These are phyloP conservation scores for Ettlia oleoabundans DNA, from an alignment of 139 green algal species.

Conservation along the genomic window DNA sequence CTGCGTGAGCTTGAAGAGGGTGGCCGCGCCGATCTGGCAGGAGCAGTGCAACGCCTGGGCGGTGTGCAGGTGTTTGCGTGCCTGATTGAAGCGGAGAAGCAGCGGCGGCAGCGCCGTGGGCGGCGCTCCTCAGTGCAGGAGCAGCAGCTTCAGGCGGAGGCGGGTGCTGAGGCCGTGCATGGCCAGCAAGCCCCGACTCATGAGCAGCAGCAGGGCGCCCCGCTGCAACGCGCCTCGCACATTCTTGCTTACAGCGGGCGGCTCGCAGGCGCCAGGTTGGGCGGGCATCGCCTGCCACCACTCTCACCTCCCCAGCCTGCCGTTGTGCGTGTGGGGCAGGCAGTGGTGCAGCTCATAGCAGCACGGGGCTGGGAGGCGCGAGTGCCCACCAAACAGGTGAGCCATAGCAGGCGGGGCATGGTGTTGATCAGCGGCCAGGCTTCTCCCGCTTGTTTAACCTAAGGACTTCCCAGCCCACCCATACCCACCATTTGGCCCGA, in stretches of 20 bases:
- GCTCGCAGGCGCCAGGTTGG: too few species aligned
- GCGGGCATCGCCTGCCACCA: background rate
- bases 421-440: background rate
- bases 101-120: background rate
- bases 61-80: conserved; percentile 1
- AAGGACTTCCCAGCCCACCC: too few species aligned
- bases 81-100: conserved; percentile 20
- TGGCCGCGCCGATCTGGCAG: conserved; percentile 16
- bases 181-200: background rate
- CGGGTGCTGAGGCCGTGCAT: background rate
- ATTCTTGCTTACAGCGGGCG: background rate
- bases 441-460: too few species aligned
- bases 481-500: too few species aligned
- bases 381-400: conserved; percentile 30
- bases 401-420: background rate
- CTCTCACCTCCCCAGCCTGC: conserved; percentile 15
- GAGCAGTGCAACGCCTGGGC: conserved; percentile 21
- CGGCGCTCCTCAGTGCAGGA: background rate
- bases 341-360: conserved; percentile 23
- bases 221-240: background rate
- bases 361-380: conserved; percentile 23
- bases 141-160: background rate
- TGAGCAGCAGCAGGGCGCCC: background rate
- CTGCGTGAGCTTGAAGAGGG: conserved; percentile 16
- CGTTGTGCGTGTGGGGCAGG: conserved; percentile 9